Base-by-base conservation (phyloP, 2,329 filamentous ascomycete species). In the Fusarium falciforme region DNA sequence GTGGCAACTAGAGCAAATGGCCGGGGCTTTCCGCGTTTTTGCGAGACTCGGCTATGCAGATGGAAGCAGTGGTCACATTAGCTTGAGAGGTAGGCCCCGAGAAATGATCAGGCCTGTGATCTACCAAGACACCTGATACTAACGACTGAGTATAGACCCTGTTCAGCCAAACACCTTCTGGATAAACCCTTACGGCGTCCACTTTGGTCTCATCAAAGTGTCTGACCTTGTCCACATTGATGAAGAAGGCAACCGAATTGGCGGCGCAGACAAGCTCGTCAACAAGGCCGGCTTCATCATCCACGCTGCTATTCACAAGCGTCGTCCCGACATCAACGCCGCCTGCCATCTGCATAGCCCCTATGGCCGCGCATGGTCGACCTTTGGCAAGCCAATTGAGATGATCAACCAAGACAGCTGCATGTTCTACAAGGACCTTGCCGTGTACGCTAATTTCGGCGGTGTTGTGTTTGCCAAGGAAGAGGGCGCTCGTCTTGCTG, bases 281-380 rank as follows among this genome's bases (percentile, higher is more conserved):
- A 93, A 93, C 78, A 88, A 89, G 3, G 91, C 91, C 1, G 92
- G 92, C 2, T 93, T 93, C 79, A 82, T 92, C 68, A 93, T 94
- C 65, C 92, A 93, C 80, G 87, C 86, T 11, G 90, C 90, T 5
- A 84, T 93, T 16, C 89, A 92, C 80, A 90, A 89, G 80, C 88
- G 88, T 2, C 83, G 91, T 35, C 89, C 89, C 2, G 87, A 92
- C 76, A 89, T 92, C 47, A 86, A 90, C 73, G 91, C 92, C 1
- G 89, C 91, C 6, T 93, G 91, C 78, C 92, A 93, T 74, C 87
- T 89, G 17, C 92, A 93, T 79, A 89, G 87, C 17, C 87, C 86
- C 17, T 87, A 89, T 14, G 92, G 91, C 1, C 89, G 92, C 52
- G 91, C 92, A 0, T 93, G 91, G 91, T 89, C 87, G 36, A 85